These are phyloP conservation scores for Albifimbria verrucaria DNA, from an alignment of 2,329 filamentous ascomycete species.

Conservation along the genomic window DNA sequence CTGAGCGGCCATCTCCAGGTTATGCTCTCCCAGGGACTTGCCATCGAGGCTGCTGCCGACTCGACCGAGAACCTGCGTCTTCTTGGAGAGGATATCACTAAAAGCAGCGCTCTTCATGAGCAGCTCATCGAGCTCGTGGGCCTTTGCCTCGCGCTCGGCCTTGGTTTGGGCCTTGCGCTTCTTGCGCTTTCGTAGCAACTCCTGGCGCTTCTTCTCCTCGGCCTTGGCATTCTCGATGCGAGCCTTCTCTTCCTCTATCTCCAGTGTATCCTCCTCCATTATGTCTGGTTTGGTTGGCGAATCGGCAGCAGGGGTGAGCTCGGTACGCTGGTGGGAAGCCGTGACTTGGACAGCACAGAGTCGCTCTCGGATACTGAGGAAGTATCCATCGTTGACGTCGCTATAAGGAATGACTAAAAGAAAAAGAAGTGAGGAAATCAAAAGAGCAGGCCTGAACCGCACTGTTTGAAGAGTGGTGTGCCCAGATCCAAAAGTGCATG, in stretches of 20 bases:
- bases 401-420: neutral
- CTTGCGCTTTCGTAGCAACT: constrained; percentile 32
- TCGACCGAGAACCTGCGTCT: constrained; percentile 59
- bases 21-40: constrained; percentile 57
- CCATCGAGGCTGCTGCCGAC: constrained; percentile 60
- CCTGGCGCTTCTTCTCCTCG: constrained; percentile 44
- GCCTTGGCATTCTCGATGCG: constrained; percentile 38
- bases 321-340: constrained; percentile 29
- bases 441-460: neutral
- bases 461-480: neutral
- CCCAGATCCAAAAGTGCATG: neutral
- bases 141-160: constrained; percentile 54
- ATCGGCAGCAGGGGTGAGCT: constrained; percentile 33
- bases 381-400: constrained; percentile 19
- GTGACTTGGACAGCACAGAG: constrained; percentile 25
- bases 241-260: constrained; percentile 34
- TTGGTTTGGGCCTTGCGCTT: constrained; percentile 51
- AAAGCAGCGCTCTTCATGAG: constrained; percentile 59
- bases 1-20: constrained; percentile 78
- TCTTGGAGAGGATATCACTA: constrained; percentile 60
- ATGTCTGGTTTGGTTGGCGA: constrained; percentile 13
- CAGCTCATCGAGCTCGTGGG: constrained; percentile 56
- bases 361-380: constrained; percentile 28
- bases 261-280: constrained; percentile 23
- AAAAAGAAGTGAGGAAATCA: neutral